Percentiles rank a stretch among this genome's conserved stretches.
phyloP scores from a whole-genome alignment of 768 basidiomycete genomes.

The Agaricus bisporus region DNA sequence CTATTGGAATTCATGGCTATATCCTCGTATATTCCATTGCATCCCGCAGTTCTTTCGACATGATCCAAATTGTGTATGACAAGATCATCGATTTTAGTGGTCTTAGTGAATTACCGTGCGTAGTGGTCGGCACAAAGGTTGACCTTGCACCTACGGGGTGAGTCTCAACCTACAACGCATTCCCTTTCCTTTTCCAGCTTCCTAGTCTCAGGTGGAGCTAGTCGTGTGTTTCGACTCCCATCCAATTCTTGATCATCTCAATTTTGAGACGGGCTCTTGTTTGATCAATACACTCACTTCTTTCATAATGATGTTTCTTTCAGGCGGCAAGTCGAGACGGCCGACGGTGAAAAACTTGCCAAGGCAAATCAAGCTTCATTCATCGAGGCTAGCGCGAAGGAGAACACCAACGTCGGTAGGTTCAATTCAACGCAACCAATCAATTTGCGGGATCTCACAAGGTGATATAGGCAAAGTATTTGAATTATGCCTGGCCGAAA shows the following conservation, averaged over 20 bases:
- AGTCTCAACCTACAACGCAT: conserved; percentile 20
- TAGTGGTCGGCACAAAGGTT: conserved; percentile 89
- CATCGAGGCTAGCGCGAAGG: conserved; percentile 87
- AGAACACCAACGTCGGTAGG: conserved; percentile 83
- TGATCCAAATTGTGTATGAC: conserved; percentile 92
- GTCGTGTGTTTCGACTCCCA: background rate
- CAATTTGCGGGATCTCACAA: background rate
- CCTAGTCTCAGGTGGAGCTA: conserved; percentile 11
- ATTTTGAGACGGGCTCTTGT: conserved; percentile 16
- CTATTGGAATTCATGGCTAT: conserved; percentile 96
- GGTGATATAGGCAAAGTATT: conserved; percentile 64
- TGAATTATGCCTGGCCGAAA: conserved; percentile 76
- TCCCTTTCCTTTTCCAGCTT: conserved; percentile 1
- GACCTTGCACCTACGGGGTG: conserved; percentile 70
- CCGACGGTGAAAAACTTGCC: conserved; percentile 75
- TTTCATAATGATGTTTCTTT: conserved; percentile 14
- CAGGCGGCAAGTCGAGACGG: conserved; percentile 66
- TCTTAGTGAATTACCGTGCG: conserved; percentile 80
- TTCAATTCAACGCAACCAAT: conserved; percentile 15
- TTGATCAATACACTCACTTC: conserved; percentile 19
- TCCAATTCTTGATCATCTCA: conserved; percentile 13
- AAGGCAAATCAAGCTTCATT: conserved; percentile 68
- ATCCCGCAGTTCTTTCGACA: conserved; percentile 85
- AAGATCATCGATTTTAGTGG: conserved; percentile 95
- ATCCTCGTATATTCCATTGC: conserved; percentile 95